phyloP scores from a whole-genome alignment of 2,329 filamentous ascomycete genomes.

The Eutypella sp. region DNA sequence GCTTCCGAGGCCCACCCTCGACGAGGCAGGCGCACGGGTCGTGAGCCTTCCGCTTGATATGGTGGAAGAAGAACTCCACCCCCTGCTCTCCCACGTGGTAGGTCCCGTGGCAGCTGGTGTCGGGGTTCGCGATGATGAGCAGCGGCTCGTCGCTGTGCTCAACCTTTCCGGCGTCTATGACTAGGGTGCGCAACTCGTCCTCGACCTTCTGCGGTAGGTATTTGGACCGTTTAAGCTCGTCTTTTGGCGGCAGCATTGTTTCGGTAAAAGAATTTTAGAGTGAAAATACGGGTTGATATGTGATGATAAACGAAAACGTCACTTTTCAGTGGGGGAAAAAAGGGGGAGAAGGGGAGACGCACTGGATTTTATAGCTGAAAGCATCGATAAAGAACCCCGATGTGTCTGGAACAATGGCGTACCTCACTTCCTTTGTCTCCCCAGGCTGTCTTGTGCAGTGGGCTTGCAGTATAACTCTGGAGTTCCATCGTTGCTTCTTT shows the following conservation, averaged over 20 bases:
- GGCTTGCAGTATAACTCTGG: background rate
- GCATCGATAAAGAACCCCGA: background rate
- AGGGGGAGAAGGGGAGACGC: too few species aligned
- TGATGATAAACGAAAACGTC: background rate
- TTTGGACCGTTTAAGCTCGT: background rate
- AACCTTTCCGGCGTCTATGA: conserved; percentile 4
- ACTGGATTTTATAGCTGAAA: too few species aligned
- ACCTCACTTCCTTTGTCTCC: too few species aligned
- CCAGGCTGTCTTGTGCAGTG: background rate
- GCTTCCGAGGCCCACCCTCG: background rate
- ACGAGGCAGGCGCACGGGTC: conserved; percentile 3
- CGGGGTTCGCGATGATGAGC: conserved; percentile 9
- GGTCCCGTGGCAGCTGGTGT: conserved; percentile 9
- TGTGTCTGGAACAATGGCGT: too few species aligned
- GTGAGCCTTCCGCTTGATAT: background rate
- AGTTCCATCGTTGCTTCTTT: too few species aligned
- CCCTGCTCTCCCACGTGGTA: conserved; percentile 1
- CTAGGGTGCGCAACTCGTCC: conserved; percentile 3
- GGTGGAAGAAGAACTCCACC: conserved; percentile 8
- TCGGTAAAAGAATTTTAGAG: background rate
- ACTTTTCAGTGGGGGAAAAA: too few species aligned
- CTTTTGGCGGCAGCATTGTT: background rate
- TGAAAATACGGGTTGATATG: background rate
- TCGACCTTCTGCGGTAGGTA: conserved; percentile 4
- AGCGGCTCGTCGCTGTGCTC: conserved; percentile 1